Percentiles rank a stretch among this genome's conserved stretches.
These are phyloP conservation scores for Cystobasidiaceae sp. DNA, from an alignment of 1,284 basidiomycete species.

Conservation along the genomic window DNA sequence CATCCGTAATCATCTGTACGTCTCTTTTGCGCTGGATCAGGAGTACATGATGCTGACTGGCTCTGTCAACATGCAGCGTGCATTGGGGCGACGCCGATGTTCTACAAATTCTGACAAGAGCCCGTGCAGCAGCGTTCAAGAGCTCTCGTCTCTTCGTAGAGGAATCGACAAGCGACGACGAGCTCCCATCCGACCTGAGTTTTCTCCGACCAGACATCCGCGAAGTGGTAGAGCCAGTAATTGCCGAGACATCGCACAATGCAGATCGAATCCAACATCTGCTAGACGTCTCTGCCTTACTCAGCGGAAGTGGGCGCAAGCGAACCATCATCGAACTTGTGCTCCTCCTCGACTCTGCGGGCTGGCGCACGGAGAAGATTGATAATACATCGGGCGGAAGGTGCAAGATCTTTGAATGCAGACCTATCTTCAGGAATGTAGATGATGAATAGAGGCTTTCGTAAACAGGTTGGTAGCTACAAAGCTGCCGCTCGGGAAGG, in stretches of 20 bases:
- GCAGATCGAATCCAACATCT: conserved; percentile 30
- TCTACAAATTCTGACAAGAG: conserved; percentile 20
- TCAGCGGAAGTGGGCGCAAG: conserved; percentile 29
- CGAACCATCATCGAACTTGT: conserved; percentile 29
- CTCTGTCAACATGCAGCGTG: not conserved
- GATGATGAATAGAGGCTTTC: not conserved
- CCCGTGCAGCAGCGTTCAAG: conserved; percentile 18
- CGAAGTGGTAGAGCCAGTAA: conserved; percentile 15
- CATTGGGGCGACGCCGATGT: conserved; percentile 29
- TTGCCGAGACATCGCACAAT: conserved; percentile 28
- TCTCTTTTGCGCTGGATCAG: not conserved
- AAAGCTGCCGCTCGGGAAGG: too few species aligned
- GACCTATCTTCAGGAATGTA: conserved; percentile 20
- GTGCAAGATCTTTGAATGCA: conserved; percentile 26
- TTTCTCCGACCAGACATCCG: conserved; percentile 13
- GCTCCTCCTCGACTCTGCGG: conserved; percentile 19
- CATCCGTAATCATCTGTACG: conserved; percentile 24
- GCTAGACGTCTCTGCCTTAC: conserved; percentile 15
- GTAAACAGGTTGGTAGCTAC: too few species aligned
- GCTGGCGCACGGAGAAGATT: conserved; percentile 26
- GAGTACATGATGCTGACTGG: not conserved
- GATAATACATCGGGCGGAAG: conserved; percentile 24
- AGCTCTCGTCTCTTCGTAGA: conserved; percentile 24
- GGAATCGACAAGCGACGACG: conserved; percentile 28
- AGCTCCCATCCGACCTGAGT: conserved; percentile 13